Conservation (phyloP, 306 rosid genomes). For the Mucuna pruriens region DNA sequence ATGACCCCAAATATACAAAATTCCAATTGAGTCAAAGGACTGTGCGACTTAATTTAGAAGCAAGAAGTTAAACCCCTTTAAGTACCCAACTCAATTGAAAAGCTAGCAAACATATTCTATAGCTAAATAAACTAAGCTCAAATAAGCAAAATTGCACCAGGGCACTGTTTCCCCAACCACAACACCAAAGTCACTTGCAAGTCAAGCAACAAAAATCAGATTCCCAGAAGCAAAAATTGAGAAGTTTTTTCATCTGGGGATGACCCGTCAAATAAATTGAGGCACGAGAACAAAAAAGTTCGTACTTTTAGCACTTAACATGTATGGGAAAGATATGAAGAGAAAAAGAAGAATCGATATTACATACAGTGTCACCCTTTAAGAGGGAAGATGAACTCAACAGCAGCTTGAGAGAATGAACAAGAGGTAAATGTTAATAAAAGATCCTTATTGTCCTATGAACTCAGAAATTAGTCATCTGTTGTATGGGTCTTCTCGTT, state of each 20-base stretch:
- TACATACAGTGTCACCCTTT: slow-evolving; percentile 37
- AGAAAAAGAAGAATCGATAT: slow-evolving; percentile 27
- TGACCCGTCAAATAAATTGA: slow-evolving; percentile 34
- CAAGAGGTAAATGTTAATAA: no score
- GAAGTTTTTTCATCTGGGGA: not conserved
- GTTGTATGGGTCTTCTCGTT: no score
- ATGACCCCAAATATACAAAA: slow-evolving; percentile 39
- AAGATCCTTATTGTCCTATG: no score
- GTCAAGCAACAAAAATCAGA: slow-evolving; percentile 39
- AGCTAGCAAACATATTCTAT: slow-evolving; percentile 22
- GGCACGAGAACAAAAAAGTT: slow-evolving; percentile 2
- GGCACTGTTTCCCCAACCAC: slow-evolving; percentile 20
- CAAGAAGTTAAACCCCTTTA: slow-evolving; percentile 12
- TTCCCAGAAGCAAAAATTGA: slow-evolving; percentile 18
- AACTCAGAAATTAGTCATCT: no score
- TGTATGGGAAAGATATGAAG: not conserved
- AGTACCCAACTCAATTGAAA: not conserved
- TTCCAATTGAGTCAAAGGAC: slow-evolving; percentile 32
- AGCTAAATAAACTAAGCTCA: slow-evolving; percentile 23
- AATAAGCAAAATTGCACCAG: slow-evolving; percentile 28
- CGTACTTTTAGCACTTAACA: slow-evolving; percentile 4
- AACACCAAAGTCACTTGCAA: slow-evolving; percentile 41
- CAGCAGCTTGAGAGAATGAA: no score
- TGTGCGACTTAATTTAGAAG: slow-evolving; percentile 28
- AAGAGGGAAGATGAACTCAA: slow-evolving; percentile 35